A percentile compares a stretch with the other conserved stretches of the same genome.
Conservation (phyloP, 108 stramenopile genomes). For the Nitzschia sp. region DNA sequence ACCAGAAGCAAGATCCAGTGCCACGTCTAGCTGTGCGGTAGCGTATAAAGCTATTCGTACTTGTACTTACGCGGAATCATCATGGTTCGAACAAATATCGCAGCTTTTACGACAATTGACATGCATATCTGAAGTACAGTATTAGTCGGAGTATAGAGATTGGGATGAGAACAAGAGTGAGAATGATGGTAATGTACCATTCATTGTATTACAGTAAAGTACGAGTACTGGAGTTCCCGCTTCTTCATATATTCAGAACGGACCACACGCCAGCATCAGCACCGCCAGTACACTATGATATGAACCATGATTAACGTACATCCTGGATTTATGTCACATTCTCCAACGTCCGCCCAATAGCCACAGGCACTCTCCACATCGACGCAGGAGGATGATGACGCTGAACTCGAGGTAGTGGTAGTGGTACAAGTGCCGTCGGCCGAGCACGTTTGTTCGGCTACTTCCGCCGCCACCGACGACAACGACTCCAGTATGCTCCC, state of each 20-base stretch:
- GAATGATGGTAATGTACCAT: no score
- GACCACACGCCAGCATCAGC: no score
- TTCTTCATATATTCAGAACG: no score
- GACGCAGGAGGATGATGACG: not conserved
- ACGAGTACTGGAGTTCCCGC: no score
- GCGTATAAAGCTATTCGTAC: no score
- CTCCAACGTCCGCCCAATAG: conserved; percentile 58
- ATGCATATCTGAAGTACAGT: conserved; percentile 40
- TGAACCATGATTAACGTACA: conserved; percentile 15
- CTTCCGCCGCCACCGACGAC: no score
- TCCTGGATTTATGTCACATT: conserved; percentile 60
- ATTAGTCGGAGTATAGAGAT: no score
- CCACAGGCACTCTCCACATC: conserved; percentile 47
- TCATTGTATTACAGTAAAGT: no score
- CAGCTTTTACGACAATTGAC: conserved; percentile 39
- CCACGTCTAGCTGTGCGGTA: no score
- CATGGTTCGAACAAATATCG: conserved; percentile 1
- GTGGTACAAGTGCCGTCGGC: not conserved
- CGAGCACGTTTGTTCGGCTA: not conserved
- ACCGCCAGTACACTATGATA: no score
- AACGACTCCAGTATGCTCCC: no score
- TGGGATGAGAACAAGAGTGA: not conserved
- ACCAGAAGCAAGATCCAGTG: no score
- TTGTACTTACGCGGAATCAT: not conserved
- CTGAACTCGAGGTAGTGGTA: not conserved